Conservation (phyloP, 306 rosid species). For the Medicago arabica region DNA sequence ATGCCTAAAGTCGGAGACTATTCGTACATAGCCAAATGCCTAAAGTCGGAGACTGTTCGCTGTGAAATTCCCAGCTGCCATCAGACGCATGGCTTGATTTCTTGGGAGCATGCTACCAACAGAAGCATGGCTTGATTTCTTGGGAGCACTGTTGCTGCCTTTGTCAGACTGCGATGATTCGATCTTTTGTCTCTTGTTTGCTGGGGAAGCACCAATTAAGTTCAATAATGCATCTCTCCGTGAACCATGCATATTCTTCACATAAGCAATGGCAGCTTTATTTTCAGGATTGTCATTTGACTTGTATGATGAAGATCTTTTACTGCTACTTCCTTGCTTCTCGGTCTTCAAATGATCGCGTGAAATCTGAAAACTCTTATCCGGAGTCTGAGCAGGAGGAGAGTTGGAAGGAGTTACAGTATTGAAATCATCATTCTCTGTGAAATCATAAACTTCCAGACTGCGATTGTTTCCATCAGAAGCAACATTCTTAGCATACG, state of each 20-base stretch:
- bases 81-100: too few relatives aligned
- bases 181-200: slow-evolving; percentile 60
- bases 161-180: slow-evolving; percentile 55
- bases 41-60: too few relatives aligned
- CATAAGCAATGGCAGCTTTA: slow-evolving; percentile 58
- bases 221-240: slow-evolving; percentile 51
- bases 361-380: slow-evolving; percentile 42
- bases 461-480: slow-evolving; percentile 15
- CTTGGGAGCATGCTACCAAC: too few relatives aligned
- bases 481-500: slow-evolving; percentile 5
- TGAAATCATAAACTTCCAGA: slow-evolving; percentile 30
- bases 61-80: too few relatives aligned
- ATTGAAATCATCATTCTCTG: slow-evolving; percentile 46
- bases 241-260: slow-evolving; percentile 49
- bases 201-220: slow-evolving; percentile 26
- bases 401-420: slow-evolving; percentile 66
- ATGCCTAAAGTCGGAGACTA: too few relatives aligned
- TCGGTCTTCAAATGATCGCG: slow-evolving; percentile 52
- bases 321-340: slow-evolving; percentile 36
- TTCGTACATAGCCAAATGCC: too few relatives aligned
- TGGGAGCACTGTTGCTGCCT: slow-evolving; percentile 42
- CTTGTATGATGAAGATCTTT: slow-evolving; percentile 44
- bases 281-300: slow-evolving; percentile 39
- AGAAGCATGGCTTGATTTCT: too few relatives aligned
- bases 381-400: slow-evolving; percentile 58